Conservation (phyloP, 768 basidiomycete species). For the Russula ochroleuca region DNA sequence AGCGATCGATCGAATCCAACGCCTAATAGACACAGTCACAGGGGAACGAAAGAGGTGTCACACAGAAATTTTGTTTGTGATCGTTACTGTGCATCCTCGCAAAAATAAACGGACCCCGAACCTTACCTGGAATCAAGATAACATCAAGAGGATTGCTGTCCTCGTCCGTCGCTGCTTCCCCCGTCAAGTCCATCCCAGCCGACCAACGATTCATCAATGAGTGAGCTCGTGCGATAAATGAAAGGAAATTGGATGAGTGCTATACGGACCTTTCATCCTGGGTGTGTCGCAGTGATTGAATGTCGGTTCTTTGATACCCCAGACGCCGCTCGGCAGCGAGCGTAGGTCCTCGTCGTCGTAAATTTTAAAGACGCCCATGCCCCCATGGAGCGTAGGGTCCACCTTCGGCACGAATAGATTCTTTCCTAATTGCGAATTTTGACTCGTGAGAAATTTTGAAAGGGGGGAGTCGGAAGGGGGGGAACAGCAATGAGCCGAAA, state of each 20-base stretch:
- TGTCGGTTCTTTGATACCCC: slow-evolving; percentile 74
- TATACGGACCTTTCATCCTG: slow-evolving; percentile 51
- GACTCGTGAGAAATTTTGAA: background rate
- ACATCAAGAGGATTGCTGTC: background rate
- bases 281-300: slow-evolving; percentile 40
- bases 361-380: slow-evolving; percentile 65
- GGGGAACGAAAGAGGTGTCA: no score
- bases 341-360: slow-evolving; percentile 55
- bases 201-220: background rate
- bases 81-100: no score
- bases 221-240: background rate
- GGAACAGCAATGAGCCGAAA: background rate
- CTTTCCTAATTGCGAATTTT: slow-evolving; percentile 44
- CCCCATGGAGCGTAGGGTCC: slow-evolving; percentile 37
- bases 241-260: background rate
- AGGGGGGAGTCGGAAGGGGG: no score
- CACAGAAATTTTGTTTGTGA: no score
- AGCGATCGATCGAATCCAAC: slow-evolving; percentile 69
- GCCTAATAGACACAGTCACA: slow-evolving; percentile 37
- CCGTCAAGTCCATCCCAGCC: background rate
- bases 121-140: slow-evolving; percentile 26
- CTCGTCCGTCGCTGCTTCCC: slow-evolving; percentile 6
- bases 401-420: slow-evolving; percentile 68
- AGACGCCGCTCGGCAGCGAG: slow-evolving; percentile 54
- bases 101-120: background rate